Evolutionary conservation across 2,329 filamentous ascomycete genomes (phyloP), one percentile per base, ranked within the genome.

Genomic region (Corniculantispora saksenae): DNA sequence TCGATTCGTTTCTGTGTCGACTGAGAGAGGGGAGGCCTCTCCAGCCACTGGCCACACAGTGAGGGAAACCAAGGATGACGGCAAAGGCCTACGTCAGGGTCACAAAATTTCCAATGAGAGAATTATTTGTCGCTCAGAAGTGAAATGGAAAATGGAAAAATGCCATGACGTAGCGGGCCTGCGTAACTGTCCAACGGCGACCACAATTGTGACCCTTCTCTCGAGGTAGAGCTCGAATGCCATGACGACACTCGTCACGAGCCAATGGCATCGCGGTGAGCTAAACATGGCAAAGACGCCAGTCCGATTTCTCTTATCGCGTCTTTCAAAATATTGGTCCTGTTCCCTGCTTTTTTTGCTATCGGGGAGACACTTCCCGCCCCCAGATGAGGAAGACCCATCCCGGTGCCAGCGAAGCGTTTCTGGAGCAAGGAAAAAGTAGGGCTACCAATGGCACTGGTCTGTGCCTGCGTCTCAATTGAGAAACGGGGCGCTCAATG

Each of bases 191-290:
- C 57, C 9, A 45, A 17, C 13, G n/a, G 35, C 60, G 50, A 21
- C 51, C 60, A 62, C 60, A 62, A 55, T 62, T 62, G 60, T 62
- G 60, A 54, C 48, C 38, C 15, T 23, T 21, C 35, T 55, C 19
- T 45, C 25, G 35, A 27, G n/a, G 38, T 35, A 5, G 15, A 7
- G 8, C 3, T 25, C 43, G 12, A 53, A 53, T 40, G 32, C 7
- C 29, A 53, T 47, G 57, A 51, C 47, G 58, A 60, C 57, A 38
- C 19, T 43, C 43, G 29, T 50, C 57, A 50, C 57, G 45, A 50
- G 58, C 58, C 47, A 53, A 53, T 61, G 9, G 58, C 27, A 48
- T 50, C 32, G 21, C 55, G 5, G 40, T 8, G 19, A 47, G 8
- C 55, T 35, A n/a, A n/a, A n/a, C n/a, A n/a, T 38, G 35, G 45